These are phyloP conservation scores for Botryotinia convoluta DNA, from an alignment of 2,329 filamentous ascomycete genomes.

Conservation along the genomic window DNA sequence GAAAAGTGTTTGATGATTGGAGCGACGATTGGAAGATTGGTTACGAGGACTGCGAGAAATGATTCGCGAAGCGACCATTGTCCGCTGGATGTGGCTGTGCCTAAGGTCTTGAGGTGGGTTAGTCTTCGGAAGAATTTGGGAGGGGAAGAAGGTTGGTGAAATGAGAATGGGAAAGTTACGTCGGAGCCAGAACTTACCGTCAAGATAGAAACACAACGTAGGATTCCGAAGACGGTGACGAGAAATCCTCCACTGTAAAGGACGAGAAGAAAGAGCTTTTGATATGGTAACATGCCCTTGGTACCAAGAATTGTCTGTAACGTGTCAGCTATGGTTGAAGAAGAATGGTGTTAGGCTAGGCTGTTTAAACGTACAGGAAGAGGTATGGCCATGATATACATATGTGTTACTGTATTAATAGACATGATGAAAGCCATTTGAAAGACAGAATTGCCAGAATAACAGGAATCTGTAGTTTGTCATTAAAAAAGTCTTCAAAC, in stretches of 20 bases:
- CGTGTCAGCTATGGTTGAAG: not conserved
- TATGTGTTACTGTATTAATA: constrained; percentile 4
- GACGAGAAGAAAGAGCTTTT: constrained; percentile 7
- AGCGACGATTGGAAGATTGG: constrained; percentile 9
- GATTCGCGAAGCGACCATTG: constrained; percentile 14
- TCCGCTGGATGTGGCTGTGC: not conserved
- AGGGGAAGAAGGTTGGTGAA: not conserved
- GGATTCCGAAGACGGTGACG: not conserved
- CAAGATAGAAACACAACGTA: constrained; percentile 5
- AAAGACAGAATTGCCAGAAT: not conserved
- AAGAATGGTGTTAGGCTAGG: not conserved
- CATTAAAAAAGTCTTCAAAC: not conserved
- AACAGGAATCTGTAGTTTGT: not conserved
- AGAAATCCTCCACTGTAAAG: constrained; percentile 12
- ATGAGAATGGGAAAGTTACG: not conserved
- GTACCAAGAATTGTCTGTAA: not conserved
- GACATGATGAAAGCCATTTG: constrained; percentile 13
- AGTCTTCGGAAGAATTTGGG: too few relatives aligned
- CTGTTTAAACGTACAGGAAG: not conserved
- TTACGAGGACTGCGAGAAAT: constrained; percentile 8
- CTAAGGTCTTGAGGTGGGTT: not conserved
- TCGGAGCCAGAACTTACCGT: not conserved
- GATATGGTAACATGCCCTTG: not conserved
- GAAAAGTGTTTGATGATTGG: not conserved
- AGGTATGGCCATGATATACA: constrained; percentile 15